Evolutionary conservation across 1,139 yeast species (phyloP).

Genomic region (Diutina ranongensis): DNA sequence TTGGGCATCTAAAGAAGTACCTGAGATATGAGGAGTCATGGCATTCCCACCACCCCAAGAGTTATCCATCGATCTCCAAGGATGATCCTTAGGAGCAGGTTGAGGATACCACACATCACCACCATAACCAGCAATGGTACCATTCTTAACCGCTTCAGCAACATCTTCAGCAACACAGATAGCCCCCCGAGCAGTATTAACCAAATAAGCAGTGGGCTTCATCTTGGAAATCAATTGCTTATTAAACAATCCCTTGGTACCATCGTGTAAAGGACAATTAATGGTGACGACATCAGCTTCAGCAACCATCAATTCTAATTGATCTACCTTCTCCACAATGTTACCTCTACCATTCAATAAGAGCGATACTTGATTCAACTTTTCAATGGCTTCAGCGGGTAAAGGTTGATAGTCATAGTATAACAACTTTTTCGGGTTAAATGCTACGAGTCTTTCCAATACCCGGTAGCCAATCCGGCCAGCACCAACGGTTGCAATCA

Average conservation of each 20-base stretch:
- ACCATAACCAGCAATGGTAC: slow-evolving; percentile 68
- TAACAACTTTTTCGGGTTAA: slow-evolving; percentile 61
- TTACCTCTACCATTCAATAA: slow-evolving; percentile 26
- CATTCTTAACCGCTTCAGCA: slow-evolving; percentile 59
- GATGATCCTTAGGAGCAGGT: slow-evolving; percentile 68
- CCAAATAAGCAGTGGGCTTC: slow-evolving; percentile 69
- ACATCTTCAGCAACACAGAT: slow-evolving; percentile 63
- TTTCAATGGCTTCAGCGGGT: slow-evolving; percentile 37
- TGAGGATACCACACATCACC: slow-evolving; percentile 82
- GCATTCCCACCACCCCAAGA: slow-evolving; percentile 63
- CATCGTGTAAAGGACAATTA: slow-evolving; percentile 69
- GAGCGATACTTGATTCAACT: slow-evolving; percentile 30
- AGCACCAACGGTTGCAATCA: slow-evolving; percentile 69
- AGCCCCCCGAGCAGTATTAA: slow-evolving; percentile 82
- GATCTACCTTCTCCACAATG: slow-evolving; percentile 48
- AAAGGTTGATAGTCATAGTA: slow-evolving; percentile 71
- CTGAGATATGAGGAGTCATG: slow-evolving; percentile 77
- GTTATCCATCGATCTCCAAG: slow-evolving; percentile 65
- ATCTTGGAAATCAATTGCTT: slow-evolving; percentile 56
- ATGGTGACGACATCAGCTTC: slow-evolving; percentile 67
- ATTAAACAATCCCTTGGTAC: slow-evolving; percentile 56
- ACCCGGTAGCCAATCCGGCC: slow-evolving; percentile 78
- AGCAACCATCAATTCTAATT: slow-evolving; percentile 55
- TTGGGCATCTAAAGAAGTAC: slow-evolving; percentile 76
- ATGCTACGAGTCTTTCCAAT: slow-evolving; percentile 60